Base-by-base conservation (phyloP, 1,139 yeast species). In the Yamadazyma sp. region DNA sequence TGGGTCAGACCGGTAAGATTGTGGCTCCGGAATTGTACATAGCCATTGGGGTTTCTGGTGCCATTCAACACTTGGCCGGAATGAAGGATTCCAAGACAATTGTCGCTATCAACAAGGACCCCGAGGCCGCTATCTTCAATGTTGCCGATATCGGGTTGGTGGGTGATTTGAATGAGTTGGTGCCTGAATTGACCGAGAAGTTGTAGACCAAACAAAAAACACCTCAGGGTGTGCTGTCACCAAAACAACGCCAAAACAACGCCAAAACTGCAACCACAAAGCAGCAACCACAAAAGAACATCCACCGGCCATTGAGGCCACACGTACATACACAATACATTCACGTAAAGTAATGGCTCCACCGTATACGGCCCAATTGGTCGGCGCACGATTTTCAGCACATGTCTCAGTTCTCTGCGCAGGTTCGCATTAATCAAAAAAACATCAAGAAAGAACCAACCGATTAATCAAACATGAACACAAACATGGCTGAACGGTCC, bases 1-100 rank as follows among this genome's bases (percentile, higher is more conserved):
- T 92, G 45, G 98, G 98, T 40, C 98, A 92, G 69, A 92, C 98
- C 10, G 98, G 98, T 56, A 92, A 92, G 62, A 91, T 91, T 40
- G 95, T 92, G 37, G 98, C 98, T 3, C 98, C 98, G 14, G 96
- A 91, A 31, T 76, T 91, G 53, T 92, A 92, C 61, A 64, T 92
- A 41, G 98, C 97, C 3, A 82, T 91, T 33, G 98, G 98, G 48
- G 80, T 92, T 43, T 87, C 96, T 22, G 98, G 98, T 46, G 98
- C 98, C 32, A 92, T 92, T 54, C 98, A 92, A 66, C 98, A 92
- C 66, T 73, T 92, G 59, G 98, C 98, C 1, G 98, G 98, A 50
- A 92, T 92, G 97, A 91, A 91, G 68, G 98, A 92, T 60, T 79
- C 97, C 33, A 89, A 89, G 69, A 81, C 83, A 31, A 88, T 92